These are phyloP conservation scores for Petunia hybrid DNA, from an alignment of 305 asterid species.

Conservation along the genomic window DNA sequence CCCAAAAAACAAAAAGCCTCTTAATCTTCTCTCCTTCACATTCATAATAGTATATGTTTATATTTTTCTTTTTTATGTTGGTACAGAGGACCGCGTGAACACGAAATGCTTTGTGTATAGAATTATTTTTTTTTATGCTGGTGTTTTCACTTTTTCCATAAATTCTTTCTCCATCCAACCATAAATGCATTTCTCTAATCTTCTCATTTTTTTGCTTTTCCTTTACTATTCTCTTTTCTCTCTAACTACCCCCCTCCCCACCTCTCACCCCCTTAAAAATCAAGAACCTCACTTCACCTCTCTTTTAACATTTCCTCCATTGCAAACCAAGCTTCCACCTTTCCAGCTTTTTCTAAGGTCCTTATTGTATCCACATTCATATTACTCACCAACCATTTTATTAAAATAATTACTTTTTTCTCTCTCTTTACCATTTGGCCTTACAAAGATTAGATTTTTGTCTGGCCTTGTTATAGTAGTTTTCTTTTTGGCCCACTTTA, in stretches of 20 bases:
- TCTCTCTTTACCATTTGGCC: slow-evolving; percentile 33
- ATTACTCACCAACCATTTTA: slow-evolving; percentile 52
- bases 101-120: no score
- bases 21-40: slow-evolving; percentile 30
- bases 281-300: slow-evolving; percentile 33
- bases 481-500: slow-evolving; percentile 68
- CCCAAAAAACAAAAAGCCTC: slow-evolving; percentile 20
- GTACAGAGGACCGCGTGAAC: no score
- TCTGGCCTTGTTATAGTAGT: slow-evolving; percentile 54
- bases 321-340: slow-evolving; percentile 80
- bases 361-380: slow-evolving; percentile 53
- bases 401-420: slow-evolving; percentile 29
- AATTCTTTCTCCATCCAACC: slow-evolving; percentile 39
- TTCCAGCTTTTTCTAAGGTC: slow-evolving; percentile 55
- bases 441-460: slow-evolving; percentile 57
- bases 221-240: slow-evolving; percentile 40
- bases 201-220: slow-evolving; percentile 45
- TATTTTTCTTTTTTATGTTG: not conserved
- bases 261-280: slow-evolving; percentile 15
- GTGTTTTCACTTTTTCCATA: slow-evolving; percentile 40
- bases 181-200: slow-evolving; percentile 49
- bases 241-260: slow-evolving; percentile 20
- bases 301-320: slow-evolving; percentile 61
- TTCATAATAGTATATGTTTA: not conserved
- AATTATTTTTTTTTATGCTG: no score